These are phyloP conservation scores for Ophiostoma quercus DNA, from an alignment of 2,329 filamentous ascomycete genomes.

Conservation along the genomic window DNA sequence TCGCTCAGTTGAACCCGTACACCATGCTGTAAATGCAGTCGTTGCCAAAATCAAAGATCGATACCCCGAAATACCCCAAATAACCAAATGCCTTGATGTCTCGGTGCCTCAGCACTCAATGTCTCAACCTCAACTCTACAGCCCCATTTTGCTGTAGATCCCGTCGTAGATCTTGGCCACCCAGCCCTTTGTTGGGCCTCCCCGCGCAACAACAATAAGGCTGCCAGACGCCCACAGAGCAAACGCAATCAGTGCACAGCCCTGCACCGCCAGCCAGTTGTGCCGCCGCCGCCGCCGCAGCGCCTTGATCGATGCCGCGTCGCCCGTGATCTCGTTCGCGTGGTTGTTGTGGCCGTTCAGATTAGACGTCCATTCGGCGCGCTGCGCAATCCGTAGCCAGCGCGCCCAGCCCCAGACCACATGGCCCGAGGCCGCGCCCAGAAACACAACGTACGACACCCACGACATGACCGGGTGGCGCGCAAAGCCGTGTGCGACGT, in stretches of 20 bases:
- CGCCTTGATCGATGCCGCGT: constrained; percentile 42
- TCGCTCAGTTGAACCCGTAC: neutral
- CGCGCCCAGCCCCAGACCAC: constrained; percentile 80
- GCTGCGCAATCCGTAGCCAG: constrained; percentile 65
- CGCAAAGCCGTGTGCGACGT: constrained; percentile 79
- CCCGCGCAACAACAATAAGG: constrained; percentile 69
- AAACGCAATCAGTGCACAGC: constrained; percentile 51
- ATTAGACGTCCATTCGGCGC: constrained; percentile 41
- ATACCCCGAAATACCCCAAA: neutral
- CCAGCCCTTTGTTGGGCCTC: constrained; percentile 68
- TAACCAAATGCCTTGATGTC: neutral
- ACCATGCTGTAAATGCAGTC: neutral
- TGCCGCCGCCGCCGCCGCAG: constrained; percentile 44
- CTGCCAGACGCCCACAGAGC: constrained; percentile 77
- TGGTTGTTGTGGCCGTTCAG: constrained; percentile 33
- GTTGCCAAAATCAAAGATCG: neutral
- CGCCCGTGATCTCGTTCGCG: neutral
- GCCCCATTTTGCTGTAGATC: constrained; percentile 45
- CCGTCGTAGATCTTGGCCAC: constrained; percentile 74
- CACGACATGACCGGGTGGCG: constrained; percentile 62
- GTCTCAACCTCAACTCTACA: neutral
- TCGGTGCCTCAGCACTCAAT: neutral
- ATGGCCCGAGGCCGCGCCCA: constrained; percentile 66
- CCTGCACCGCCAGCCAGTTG: constrained; percentile 69
- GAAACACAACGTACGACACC: constrained; percentile 61